Percentiles rank a stretch among this genome's conserved stretches.
phyloP scores from a whole-genome alignment of 108 stramenopile genomes.

The Cafeteria roenbergensis region DNA sequence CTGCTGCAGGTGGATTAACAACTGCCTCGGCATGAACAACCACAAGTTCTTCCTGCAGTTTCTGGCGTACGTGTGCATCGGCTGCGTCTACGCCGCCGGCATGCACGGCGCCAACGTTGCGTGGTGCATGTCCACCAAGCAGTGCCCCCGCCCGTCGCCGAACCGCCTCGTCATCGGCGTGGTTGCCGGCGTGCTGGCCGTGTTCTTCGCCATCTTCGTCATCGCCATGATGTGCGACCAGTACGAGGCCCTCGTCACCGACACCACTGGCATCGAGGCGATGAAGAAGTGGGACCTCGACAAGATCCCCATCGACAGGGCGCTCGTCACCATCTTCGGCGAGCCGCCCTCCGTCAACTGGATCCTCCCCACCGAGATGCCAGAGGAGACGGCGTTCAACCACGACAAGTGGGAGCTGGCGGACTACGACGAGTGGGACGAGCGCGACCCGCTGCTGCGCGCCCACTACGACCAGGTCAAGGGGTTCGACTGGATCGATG shows the following conservation, averaged over 20 bases:
- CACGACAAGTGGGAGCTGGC: too few species aligned
- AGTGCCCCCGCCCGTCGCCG: too few species aligned
- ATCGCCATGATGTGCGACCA: slow-evolving; percentile 2
- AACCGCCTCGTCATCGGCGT: not conserved
- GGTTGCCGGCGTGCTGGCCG: not conserved
- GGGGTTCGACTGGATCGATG: too few species aligned
- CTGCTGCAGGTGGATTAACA: slow-evolving; percentile 79
- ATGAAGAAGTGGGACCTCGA: slow-evolving; percentile 8
- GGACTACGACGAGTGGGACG: too few species aligned
- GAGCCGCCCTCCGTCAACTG: too few species aligned
- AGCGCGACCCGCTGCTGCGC: too few species aligned
- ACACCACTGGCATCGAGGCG: slow-evolving; percentile 11
- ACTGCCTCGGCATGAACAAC: slow-evolving; percentile 82
- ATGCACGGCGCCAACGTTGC: not conserved
- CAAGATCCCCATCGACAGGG: too few species aligned
- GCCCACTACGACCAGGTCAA: too few species aligned
- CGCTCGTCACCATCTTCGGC: too few species aligned
- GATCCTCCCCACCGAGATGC: too few species aligned
- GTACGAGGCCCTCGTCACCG: not conserved
- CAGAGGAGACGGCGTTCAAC: too few species aligned
- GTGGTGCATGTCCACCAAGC: too few species aligned
- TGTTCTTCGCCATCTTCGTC: slow-evolving; percentile 12
- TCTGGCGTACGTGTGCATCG: slow-evolving; percentile 29
- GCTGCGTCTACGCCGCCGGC: slow-evolving; percentile 24
- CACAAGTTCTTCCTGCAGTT: slow-evolving; percentile 93